Evolutionary conservation across 495 filamentous ascomycete genomes (phyloP).

Genomic region (Cladorrhinum samala): DNA sequence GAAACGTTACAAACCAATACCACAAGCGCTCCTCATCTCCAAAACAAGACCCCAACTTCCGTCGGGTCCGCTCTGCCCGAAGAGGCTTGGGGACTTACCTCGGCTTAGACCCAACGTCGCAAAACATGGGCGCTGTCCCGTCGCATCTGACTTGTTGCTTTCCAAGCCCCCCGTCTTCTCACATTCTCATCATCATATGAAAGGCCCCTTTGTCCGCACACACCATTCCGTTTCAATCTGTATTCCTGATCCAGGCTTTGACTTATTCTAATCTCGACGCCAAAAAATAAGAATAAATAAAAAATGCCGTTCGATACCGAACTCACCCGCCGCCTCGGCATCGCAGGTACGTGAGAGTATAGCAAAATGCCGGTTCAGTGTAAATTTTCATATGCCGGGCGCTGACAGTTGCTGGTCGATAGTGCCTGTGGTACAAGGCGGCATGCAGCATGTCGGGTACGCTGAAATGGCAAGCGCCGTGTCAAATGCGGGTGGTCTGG

Average conservation of each 20-base stretch:
- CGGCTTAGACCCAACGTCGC: background rate
- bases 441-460: constrained; percentile 68
- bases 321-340: constrained; percentile 82
- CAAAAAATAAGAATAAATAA: too few species aligned
- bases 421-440: constrained; percentile 97
- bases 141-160: constrained; percentile 3
- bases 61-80: constrained; percentile 2
- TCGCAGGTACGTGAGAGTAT: constrained; percentile 53
- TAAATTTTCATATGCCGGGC: too few species aligned
- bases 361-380: too few species aligned
- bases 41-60: background rate
- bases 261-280: background rate
- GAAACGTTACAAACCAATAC: background rate
- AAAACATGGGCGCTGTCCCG: background rate
- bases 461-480: constrained; percentile 91
- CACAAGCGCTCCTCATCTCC: background rate
- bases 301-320: constrained; percentile 90
- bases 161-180: background rate
- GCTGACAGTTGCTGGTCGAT: constrained; percentile 24
- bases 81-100: background rate
- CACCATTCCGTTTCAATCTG: background rate
- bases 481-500: constrained; percentile 89
- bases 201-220: background rate
- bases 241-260: background rate
- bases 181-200: background rate